phyloP scores from a whole-genome alignment of 169 alveolate species.

The Plasmodium blacklocki region DNA sequence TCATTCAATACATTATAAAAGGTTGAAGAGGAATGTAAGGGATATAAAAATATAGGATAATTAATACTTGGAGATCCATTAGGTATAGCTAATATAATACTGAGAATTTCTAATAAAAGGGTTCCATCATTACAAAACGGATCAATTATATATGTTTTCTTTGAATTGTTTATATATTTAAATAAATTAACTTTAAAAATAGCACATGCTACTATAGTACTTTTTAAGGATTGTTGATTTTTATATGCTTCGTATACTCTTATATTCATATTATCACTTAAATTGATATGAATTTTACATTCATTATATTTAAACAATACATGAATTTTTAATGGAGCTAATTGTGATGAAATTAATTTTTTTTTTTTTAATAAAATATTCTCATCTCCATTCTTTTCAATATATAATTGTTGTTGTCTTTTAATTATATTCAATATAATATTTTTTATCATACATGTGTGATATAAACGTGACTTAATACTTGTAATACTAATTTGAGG shows the following conservation, averaged over 20 bases:
- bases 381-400: constrained; percentile 73
- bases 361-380: constrained; percentile 69
- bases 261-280: constrained; percentile 61
- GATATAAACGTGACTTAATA: constrained; percentile 59
- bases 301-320: constrained; percentile 63
- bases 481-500: constrained; percentile 51
- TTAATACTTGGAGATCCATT: constrained; percentile 70
- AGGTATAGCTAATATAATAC: constrained; percentile 39
- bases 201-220: constrained; percentile 63
- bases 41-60: constrained; percentile 55
- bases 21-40: constrained; percentile 61
- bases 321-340: constrained; percentile 58
- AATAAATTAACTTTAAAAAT: constrained; percentile 27
- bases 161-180: constrained; percentile 31
- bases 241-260: constrained; percentile 36
- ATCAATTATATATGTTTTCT: constrained; percentile 32
- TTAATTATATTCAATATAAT: constrained; percentile 52
- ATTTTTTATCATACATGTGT: constrained; percentile 73
- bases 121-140: constrained; percentile 76
- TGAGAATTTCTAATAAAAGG: constrained; percentile 10
- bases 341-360: constrained; percentile 20
- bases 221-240: constrained; percentile 52
- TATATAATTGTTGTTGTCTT: constrained; percentile 74
- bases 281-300: constrained; percentile 44
- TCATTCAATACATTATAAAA: constrained; percentile 63